Evolutionary conservation across 148 eudicot genomes (phyloP).

Genomic region (Chenopodium album): DNA sequence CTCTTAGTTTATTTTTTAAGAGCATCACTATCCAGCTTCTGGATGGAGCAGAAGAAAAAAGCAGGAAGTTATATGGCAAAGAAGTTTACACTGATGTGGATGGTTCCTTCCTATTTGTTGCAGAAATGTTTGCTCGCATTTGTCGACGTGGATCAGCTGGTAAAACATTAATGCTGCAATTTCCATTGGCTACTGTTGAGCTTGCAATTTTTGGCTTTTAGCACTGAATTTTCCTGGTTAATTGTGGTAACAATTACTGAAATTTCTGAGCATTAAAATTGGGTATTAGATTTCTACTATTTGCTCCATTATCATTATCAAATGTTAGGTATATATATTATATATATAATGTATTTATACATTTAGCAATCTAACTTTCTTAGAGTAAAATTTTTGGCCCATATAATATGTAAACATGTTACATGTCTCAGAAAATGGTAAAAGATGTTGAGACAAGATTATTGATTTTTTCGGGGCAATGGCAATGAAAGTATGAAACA

Average conservation of each 20-base stretch:
- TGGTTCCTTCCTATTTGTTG: conserved; percentile 57
- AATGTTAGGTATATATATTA: no score
- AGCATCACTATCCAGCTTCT: conserved; percentile 60
- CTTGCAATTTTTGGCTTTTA: neutral
- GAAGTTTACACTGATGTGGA: conserved; percentile 29
- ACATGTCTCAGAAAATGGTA: no score
- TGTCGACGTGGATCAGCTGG: conserved; percentile 94
- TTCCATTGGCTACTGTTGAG: neutral
- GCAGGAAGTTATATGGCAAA: conserved; percentile 28
- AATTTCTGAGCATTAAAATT: neutral
- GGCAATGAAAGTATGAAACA: no score
- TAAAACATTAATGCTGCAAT: conserved; percentile 25
- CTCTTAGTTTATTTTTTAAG: conserved; percentile 64
- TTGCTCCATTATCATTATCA: no score
- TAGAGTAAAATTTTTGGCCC: no score
- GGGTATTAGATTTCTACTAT: no score
- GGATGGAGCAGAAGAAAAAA: conserved; percentile 61
- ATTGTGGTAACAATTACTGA: neutral
- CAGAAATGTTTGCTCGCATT: conserved; percentile 73
- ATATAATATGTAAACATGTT: no score
- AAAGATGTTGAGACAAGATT: no score
- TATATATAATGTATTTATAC: no score
- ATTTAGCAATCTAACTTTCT: no score
- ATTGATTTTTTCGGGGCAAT: no score
- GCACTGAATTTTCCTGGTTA: neutral